Conservation (phyloP, 768 basidiomycete species). For the Cystobasidium ongulense region DNA sequence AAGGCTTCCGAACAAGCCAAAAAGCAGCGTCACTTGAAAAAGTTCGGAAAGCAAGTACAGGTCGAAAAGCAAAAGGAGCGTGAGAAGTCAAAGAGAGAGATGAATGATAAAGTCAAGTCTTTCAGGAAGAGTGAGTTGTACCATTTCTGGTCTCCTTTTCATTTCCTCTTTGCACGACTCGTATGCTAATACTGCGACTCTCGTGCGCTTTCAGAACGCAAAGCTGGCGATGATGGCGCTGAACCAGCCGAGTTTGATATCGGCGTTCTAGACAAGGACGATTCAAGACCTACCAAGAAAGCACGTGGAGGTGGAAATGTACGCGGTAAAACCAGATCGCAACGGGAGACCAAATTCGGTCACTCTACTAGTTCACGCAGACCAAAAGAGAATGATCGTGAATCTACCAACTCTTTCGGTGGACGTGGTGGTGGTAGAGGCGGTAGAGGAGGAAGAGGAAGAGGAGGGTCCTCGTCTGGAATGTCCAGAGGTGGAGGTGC, state of each 20-base stretch:
- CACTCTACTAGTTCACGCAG: conserved; percentile 55
- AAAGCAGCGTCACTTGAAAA: conserved; percentile 87
- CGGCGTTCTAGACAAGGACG: conserved; percentile 56
- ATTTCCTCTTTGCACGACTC: too few relatives aligned
- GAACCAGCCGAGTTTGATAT: conserved; percentile 73
- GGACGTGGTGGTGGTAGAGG: conserved; percentile 46
- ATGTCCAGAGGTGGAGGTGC: conserved; percentile 40
- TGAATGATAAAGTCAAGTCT: conserved; percentile 59
- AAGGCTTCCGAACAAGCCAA: conserved; percentile 86
- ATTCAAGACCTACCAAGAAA: conserved; percentile 40
- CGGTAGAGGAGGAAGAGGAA: conserved; percentile 43
- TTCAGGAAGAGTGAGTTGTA: conserved; percentile 73
- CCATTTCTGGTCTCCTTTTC: conserved; percentile 3
- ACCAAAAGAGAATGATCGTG: conserved; percentile 71
- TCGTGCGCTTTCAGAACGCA: conserved; percentile 57
- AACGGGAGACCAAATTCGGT: conserved; percentile 68
- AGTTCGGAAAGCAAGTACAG: conserved; percentile 97
- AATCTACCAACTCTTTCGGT: conserved; percentile 50
- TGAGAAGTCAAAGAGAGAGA: conserved; percentile 78
- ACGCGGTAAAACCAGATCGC: conserved; percentile 45
- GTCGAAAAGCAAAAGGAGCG: conserved; percentile 86
- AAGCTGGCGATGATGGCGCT: conserved; percentile 61
- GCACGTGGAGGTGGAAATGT: conserved; percentile 51
- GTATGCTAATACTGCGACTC: neutral
- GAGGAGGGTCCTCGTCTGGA: too few relatives aligned